Conservation (phyloP, 2,329 filamentous ascomycete species). For the Trichoderma brevicompactum region DNA sequence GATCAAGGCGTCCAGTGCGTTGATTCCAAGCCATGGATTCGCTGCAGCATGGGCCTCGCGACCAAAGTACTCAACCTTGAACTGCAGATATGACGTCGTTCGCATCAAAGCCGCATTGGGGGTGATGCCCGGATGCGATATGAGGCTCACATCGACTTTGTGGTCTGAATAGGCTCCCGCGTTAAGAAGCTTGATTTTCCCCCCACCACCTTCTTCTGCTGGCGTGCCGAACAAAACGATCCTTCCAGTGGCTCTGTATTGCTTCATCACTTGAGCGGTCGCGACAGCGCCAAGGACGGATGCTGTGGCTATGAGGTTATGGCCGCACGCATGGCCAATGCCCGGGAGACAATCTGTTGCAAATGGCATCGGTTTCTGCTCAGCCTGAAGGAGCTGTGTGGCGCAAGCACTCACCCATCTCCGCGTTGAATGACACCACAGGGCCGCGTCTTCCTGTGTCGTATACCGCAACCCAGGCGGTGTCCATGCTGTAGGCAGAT, state of each 20-base stretch:
- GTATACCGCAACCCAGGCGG: conserved; percentile 50
- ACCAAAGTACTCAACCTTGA: conserved; percentile 58
- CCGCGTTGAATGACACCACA: conserved; percentile 49
- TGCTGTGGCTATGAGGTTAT: conserved; percentile 57
- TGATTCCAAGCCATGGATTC: conserved; percentile 61
- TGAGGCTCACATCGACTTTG: conserved; percentile 33
- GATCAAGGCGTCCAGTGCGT: conserved; percentile 61
- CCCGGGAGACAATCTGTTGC: conserved; percentile 51
- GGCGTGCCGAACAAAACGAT: conserved; percentile 55
- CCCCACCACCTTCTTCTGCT: conserved; percentile 51
- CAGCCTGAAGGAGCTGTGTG: neutral
- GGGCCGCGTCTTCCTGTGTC: conserved; percentile 44
- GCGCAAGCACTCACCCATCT: conserved; percentile 37
- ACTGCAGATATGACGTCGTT: conserved; percentile 55
- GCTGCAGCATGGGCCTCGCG: conserved; percentile 59
- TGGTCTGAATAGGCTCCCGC: conserved; percentile 44
- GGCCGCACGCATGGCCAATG: conserved; percentile 59
- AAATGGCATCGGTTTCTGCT: neutral
- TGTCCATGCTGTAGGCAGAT: conserved; percentile 49
- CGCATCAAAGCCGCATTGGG: conserved; percentile 52
- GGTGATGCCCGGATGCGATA: conserved; percentile 41
- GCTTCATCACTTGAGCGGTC: conserved; percentile 49
- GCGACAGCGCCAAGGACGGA: conserved; percentile 54
- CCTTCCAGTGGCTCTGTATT: conserved; percentile 48
- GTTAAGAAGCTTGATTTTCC: conserved; percentile 51